Evolutionary conservation across 495 filamentous ascomycete species (phyloP), one percentile per base, ranked within the genome.

Genomic region (Talaromyces proteolyticus): DNA sequence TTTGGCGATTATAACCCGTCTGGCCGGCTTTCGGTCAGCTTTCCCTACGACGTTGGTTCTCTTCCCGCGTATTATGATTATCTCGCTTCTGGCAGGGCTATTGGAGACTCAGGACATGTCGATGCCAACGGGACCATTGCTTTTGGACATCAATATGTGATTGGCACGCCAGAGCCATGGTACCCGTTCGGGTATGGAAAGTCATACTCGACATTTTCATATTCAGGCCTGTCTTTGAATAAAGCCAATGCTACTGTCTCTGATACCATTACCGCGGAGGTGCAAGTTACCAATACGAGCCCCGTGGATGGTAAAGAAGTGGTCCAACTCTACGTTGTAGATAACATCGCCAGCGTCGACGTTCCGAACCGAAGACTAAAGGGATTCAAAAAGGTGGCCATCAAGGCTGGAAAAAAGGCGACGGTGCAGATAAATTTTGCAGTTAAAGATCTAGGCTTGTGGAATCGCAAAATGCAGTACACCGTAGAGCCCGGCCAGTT

Each of bases 31-130:
- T 79, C 80, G 2, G 69, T 87, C 38, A 80, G 74, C 22, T 87
- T 86, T 64, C 85, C 84, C 1, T 70, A 73, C 43, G 78, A 75
- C 47, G 74, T 87, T 36, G 84, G 84, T 37, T 79, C 79, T 7
- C 68, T 81, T 2, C 85, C 85, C 0, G 69, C 84, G 44, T 85
- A 80, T 65, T 87, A 87, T 59, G 84, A 87, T 54, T 83, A 85
- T 61, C 66, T 81, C 16, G 87, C 86, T 63, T 82, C 80, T 0
- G 81, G 75, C 16, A 74, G 84, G 8, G 56, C 58, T 1, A 65
- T 62, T 18, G 64, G 71, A 2, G 72, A 77, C 44, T 67, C 76
- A 0, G 82, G 84, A 0, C 42, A 55, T 0, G 61, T 68, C 3
- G 61, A 67, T 39, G 53, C 59, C 1, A 80, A 88, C 42, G 83